phyloP scores from a whole-genome alignment of 2,329 filamentous ascomycete species.

The Xylariaceae sp. region DNA sequence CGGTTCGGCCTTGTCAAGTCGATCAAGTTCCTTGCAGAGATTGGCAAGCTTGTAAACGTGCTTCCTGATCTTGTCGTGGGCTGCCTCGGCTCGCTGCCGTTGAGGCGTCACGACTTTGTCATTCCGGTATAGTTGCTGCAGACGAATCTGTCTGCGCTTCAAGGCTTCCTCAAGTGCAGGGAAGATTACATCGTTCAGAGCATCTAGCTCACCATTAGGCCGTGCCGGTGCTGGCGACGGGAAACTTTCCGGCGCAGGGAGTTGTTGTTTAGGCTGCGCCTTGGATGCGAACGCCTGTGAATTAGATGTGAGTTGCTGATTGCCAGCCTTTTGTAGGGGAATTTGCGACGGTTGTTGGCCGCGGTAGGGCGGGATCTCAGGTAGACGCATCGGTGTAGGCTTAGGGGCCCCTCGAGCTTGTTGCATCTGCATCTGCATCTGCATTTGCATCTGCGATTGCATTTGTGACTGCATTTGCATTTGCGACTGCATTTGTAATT shows the following conservation, averaged over 20 bases:
- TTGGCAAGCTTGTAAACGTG: slow-evolving; percentile 78
- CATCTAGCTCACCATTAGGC: slow-evolving; percentile 68
- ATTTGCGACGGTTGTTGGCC: slow-evolving; percentile 32
- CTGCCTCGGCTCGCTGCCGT: slow-evolving; percentile 62
- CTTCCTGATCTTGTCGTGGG: slow-evolving; percentile 76
- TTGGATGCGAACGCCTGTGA: slow-evolving; percentile 51
- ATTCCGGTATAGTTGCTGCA: slow-evolving; percentile 48
- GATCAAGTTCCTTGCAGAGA: slow-evolving; percentile 84
- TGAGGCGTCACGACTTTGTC: slow-evolving; percentile 50
- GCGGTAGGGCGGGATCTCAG: slow-evolving; percentile 53
- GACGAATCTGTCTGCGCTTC: slow-evolving; percentile 64
- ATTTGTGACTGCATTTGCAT: no score
- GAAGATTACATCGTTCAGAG: slow-evolving; percentile 84
- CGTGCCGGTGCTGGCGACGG: slow-evolving; percentile 53
- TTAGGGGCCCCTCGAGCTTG: slow-evolving; percentile 37
- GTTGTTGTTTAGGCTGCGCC: slow-evolving; percentile 46
- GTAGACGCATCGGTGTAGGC: slow-evolving; percentile 39
- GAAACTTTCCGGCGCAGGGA: slow-evolving; percentile 44
- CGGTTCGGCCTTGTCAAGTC: slow-evolving; percentile 76
- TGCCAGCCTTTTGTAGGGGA: slow-evolving; percentile 21
- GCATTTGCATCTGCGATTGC: no score
- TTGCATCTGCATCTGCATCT: slow-evolving; percentile 26
- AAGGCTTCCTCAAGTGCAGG: slow-evolving; percentile 89
- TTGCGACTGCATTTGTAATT: no score
- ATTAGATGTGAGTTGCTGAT: slow-evolving; percentile 30